A percentile compares a stretch with the other conserved stretches of the same genome.
phyloP scores from a whole-genome alignment of 192 early-diverging fungal species.

The Podila clonocystis region DNA sequence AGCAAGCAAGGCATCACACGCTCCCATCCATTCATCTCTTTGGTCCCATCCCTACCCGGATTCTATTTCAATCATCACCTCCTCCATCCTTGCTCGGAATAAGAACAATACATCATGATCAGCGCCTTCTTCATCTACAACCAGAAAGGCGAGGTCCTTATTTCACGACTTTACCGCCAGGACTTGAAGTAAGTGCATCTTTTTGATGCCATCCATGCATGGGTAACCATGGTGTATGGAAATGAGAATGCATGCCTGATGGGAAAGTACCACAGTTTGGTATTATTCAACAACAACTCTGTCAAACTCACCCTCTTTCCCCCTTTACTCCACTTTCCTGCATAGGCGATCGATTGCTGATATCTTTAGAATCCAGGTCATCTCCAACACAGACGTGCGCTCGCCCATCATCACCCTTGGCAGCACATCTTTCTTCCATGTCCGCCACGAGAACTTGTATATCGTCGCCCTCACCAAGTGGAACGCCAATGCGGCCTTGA shows the following conservation, averaged over 20 bases:
- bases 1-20: no score
- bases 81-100: not conserved
- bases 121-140: conserved; percentile 97
- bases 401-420: conserved; percentile 93
- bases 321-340: not conserved
- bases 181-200: conserved; percentile 84
- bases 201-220: not conserved
- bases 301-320: not conserved
- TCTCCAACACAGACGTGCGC: conserved; percentile 86
- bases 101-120: conserved; percentile 70
- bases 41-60: not conserved
- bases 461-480: conserved; percentile 83
- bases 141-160: conserved; percentile 98
- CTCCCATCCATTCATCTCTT: not conserved
- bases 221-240: not conserved
- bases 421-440: conserved; percentile 94
- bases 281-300: not conserved
- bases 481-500: conserved; percentile 83
- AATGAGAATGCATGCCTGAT: not conserved
- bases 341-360: conserved; percentile 91
- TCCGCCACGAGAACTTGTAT: conserved; percentile 96
- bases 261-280: no score
- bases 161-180: conserved; percentile 93
- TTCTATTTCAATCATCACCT: not conserved
- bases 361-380: conserved; percentile 97